Percentiles rank a stretch among this genome's conserved stretches.
Evolutionary conservation across 179 eudicot genomes (phyloP).

Genomic region (Drosera spatulata): DNA sequence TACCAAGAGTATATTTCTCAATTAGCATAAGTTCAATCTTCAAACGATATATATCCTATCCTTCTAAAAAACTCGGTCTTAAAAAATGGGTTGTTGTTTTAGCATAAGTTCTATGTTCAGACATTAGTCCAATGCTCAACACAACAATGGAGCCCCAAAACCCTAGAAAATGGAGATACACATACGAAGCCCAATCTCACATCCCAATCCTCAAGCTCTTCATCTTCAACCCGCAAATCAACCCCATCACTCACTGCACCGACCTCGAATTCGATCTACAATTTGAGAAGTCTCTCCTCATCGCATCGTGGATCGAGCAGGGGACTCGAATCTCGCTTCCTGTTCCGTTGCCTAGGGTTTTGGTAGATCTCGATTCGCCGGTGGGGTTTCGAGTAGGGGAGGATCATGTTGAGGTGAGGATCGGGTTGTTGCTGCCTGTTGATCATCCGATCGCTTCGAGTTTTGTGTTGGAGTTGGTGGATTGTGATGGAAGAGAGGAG

Average conservation of each 20-base stretch:
- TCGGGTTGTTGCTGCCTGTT: slow-evolving; percentile 61
- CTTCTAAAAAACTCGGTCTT: no score
- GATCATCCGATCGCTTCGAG: slow-evolving; percentile 67
- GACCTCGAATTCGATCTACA: slow-evolving; percentile 29
- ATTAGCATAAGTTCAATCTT: no score
- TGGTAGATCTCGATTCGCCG: slow-evolving; percentile 61
- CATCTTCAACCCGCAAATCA: slow-evolving; percentile 38
- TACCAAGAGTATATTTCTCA: no score
- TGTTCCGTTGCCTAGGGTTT: slow-evolving; percentile 72
- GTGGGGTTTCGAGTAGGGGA: slow-evolving; percentile 27
- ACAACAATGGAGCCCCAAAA: slow-evolving; percentile 12
- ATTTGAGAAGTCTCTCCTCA: slow-evolving; percentile 33
- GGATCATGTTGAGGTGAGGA: slow-evolving; percentile 67
- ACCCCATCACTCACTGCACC: slow-evolving; percentile 32
- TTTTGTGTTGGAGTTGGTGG: slow-evolving; percentile 27
- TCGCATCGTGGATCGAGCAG: slow-evolving; percentile 28
- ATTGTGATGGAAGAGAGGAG: slow-evolving; percentile 10
- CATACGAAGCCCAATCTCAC: slow-evolving; percentile 93
- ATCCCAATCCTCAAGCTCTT: slow-evolving; percentile 51
- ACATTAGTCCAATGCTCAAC: no score
- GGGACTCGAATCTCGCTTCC: slow-evolving; percentile 12
- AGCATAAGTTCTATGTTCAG: no score
- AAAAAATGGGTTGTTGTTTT: no score
- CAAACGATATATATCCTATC: no score
- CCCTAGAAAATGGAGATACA: slow-evolving; percentile 84